Evolutionary conservation across 495 filamentous ascomycete species (phyloP).

Genomic region (Hyaloscypha bicolor): DNA sequence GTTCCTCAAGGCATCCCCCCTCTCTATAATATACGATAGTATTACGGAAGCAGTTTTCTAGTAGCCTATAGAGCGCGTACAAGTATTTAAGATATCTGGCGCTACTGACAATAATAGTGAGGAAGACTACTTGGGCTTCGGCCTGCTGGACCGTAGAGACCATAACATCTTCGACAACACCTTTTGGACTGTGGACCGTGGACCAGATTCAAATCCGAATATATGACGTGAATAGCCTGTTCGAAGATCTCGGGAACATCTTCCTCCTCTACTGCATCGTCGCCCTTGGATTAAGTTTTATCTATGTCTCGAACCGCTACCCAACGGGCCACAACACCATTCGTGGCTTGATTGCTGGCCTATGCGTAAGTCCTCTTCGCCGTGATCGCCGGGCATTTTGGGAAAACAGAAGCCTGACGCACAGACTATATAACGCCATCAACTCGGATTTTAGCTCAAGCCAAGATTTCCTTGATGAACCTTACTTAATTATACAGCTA

Average conservation of each 20-base stretch:
- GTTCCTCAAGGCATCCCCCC: too few relatives aligned
- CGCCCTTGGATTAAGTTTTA: conserved; percentile 31
- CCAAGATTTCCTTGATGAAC: too few relatives aligned
- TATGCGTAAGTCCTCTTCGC: conserved; percentile 4
- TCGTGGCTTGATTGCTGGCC: background rate
- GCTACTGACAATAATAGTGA: too few relatives aligned
- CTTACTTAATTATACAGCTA: too few relatives aligned
- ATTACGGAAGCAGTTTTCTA: too few relatives aligned
- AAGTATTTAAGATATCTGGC: too few relatives aligned
- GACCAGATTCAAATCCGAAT: background rate
- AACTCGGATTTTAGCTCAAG: background rate
- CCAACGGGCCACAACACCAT: conserved; percentile 4
- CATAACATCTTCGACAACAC: too few relatives aligned
- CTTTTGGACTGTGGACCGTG: too few relatives aligned
- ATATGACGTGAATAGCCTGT: background rate
- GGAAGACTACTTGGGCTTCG: too few relatives aligned
- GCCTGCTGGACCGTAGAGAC: too few relatives aligned
- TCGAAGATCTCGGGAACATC: conserved; percentile 24
- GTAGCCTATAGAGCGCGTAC: too few relatives aligned
- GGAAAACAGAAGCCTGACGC: background rate
- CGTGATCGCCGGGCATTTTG: background rate
- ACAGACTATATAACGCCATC: conserved; percentile 4
- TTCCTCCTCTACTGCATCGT: conserved; percentile 29
- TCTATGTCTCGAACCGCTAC: conserved; percentile 19
- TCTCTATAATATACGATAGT: too few relatives aligned